Evolutionary conservation across 148 eudicot species (phyloP), one percentile per base, ranked within the genome.

Genomic region (Fallopia convolvulus): DNA sequence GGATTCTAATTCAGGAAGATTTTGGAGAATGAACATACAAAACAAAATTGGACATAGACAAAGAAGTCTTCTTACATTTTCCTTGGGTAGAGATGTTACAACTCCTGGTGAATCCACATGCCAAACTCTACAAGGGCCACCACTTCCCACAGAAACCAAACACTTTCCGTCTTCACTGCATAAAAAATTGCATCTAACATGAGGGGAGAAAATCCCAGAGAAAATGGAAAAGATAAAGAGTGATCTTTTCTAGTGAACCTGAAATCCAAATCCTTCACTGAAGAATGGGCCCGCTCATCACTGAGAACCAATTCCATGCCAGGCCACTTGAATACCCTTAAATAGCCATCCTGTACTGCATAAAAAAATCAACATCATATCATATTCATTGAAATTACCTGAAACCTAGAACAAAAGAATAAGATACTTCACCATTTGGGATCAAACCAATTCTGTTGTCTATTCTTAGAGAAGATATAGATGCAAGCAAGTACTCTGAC

Each of bases 301-400:
- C 84, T 80, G 36, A 95, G 75, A 58, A 87, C 76, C 72, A 77
- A 79, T 77, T 90, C 93, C 99, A 96, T 84, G 82, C 86, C 75
- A 33, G 99, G 99, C 99, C 99, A 96, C 87, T 91, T 93, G 79
- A 93, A 96, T 55, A 90, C 91, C 86, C 89, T 88, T 81, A 95
- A 85, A 78, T 93, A 90, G 70, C 98, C 99, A 88, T 96, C 99
- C 98, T 96, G 97, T 91, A 85, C 91, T 88, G 94, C 91, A 86
- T 76, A 83, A 83, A 75, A 78, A 78, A 77, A 61, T 50, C 66
- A 80, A 77, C 77, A 79, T 83, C 50, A 84, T 83, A 77, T 77
- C 49, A 80, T 65, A 78, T 44, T 44, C 72, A 68, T 68, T 32
- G 70, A 4, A 6, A 61, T 61, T 23, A 20, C 68, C 39, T n/a